These are phyloP conservation scores for Neurospora sp. DNA, from an alignment of 495 filamentous ascomycete genomes.

Conservation along the genomic window DNA sequence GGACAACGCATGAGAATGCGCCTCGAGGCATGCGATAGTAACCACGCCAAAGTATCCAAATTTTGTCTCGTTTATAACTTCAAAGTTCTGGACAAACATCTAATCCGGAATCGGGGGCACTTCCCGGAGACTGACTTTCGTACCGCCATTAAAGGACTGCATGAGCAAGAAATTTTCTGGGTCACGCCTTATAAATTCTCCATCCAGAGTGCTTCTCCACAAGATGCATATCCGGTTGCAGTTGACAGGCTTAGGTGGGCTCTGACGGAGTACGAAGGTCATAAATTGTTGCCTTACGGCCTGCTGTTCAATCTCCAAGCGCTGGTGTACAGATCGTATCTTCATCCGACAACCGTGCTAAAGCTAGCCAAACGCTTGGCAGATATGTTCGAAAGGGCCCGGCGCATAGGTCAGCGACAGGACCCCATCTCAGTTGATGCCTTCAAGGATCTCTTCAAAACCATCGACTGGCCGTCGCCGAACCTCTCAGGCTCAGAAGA, in stretches of 20 bases:
- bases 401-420: not conserved
- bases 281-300: slow-evolving; percentile 19
- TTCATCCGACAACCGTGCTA: slow-evolving; percentile 34
- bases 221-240: slow-evolving; percentile 4
- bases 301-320: slow-evolving; percentile 41
- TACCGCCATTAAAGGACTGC: slow-evolving; percentile 9
- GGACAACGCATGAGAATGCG: slow-evolving; percentile 14
- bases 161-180: slow-evolving; percentile 13
- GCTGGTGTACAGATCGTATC: slow-evolving; percentile 40
- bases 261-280: slow-evolving; percentile 6
- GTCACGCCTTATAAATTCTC: slow-evolving; percentile 16
- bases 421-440: slow-evolving; percentile 31
- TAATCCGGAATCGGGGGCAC: not conserved
- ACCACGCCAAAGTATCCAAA: slow-evolving; percentile 2
- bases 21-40: slow-evolving; percentile 8
- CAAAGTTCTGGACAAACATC: not conserved
- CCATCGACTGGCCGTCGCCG: slow-evolving; percentile 39
- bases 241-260: slow-evolving; percentile 7
- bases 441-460: slow-evolving; percentile 35
- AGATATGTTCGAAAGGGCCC: slow-evolving; percentile 1
- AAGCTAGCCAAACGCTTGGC: slow-evolving; percentile 22
- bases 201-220: not conserved
- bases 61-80: slow-evolving; percentile 13
- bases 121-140: not conserved
- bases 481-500: slow-evolving; percentile 25